Evolutionary conservation across 2,329 filamentous ascomycete species (phyloP).

Genomic region (Microdochium paspali): DNA sequence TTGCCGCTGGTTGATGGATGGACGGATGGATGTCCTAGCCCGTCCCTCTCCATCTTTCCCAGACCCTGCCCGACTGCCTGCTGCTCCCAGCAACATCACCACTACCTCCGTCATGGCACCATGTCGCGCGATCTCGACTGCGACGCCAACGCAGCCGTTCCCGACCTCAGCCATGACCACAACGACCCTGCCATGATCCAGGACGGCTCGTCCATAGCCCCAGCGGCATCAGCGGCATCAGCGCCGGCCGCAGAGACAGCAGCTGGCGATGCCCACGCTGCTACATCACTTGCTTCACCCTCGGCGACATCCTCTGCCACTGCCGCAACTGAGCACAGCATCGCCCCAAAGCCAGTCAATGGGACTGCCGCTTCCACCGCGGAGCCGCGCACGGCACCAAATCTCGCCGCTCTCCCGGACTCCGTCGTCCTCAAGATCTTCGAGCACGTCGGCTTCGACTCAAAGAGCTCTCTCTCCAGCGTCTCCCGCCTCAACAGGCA

Average conservation of each 20-base stretch:
- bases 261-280: no score
- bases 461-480: conserved; percentile 29
- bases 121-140: neutral
- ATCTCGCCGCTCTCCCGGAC: conserved; percentile 24
- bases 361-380: neutral
- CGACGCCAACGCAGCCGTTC: neutral
- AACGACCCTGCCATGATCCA: neutral
- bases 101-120: neutral
- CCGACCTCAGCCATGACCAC: neutral
- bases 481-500: conserved; percentile 31
- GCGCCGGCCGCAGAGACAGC: no score
- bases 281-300: neutral
- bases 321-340: neutral
- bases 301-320: neutral
- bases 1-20: no score
- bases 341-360: neutral
- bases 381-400: conserved; percentile 3
- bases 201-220: neutral
- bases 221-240: neutral
- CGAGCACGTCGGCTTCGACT: conserved; percentile 17
- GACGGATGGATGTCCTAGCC: no score
- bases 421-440: conserved; percentile 30
- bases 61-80: neutral
- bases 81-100: neutral
- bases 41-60: neutral